Evolutionary conservation across 805 yeast species (phyloP).

Genomic region (Myxozyma neglecta): DNA sequence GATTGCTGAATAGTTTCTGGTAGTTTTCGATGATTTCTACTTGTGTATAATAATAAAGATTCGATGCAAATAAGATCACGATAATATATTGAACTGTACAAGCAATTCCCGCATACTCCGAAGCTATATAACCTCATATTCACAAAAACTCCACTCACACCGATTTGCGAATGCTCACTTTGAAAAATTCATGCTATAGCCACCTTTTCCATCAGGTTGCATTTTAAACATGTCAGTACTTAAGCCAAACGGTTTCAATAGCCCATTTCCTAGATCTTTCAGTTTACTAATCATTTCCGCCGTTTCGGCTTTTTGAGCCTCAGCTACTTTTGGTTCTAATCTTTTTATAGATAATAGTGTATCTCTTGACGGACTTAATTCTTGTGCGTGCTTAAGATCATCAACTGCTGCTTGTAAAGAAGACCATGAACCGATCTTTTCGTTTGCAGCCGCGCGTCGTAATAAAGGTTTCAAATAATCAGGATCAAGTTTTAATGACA

Average conservation of each 20-base stretch:
- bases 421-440: slow-evolving; percentile 36
- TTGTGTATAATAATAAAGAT: too few species aligned
- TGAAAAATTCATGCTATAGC: slow-evolving; percentile 28
- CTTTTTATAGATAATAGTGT: slow-evolving; percentile 3
- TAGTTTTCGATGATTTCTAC: too few species aligned
- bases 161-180: not conserved
- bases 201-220: slow-evolving; percentile 32
- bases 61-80: too few species aligned
- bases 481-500: slow-evolving; percentile 60
- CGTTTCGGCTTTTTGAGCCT: slow-evolving; percentile 36
- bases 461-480: slow-evolving; percentile 69
- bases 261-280: slow-evolving; percentile 39
- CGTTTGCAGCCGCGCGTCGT: slow-evolving; percentile 70
- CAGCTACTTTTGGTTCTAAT: slow-evolving; percentile 31
- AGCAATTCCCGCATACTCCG: too few species aligned
- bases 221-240: slow-evolving; percentile 38
- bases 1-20: too few species aligned
- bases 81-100: too few species aligned
- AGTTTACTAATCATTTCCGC: slow-evolving; percentile 38
- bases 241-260: slow-evolving; percentile 38
- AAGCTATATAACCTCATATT: not conserved
- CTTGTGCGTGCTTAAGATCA: slow-evolving; percentile 32
- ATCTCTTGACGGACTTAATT: slow-evolving; percentile 12
- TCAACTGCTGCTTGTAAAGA: slow-evolving; percentile 36
- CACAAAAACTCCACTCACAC: not conserved